Percentiles rank a stretch among this genome's conserved stretches.
phyloP scores from a whole-genome alignment of 2,329 filamentous ascomycete species.

The Fusarium beomiforme region DNA sequence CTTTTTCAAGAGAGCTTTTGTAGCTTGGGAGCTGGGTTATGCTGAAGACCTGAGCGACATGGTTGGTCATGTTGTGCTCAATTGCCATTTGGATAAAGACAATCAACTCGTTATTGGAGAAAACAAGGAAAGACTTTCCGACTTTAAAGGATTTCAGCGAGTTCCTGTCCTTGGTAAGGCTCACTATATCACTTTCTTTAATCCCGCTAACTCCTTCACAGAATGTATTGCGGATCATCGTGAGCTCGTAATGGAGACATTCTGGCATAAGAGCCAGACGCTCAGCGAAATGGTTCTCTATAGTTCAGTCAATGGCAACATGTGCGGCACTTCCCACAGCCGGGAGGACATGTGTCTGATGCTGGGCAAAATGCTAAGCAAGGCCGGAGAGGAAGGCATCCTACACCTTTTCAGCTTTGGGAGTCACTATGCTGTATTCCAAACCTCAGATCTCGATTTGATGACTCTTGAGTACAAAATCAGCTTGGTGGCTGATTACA shows the following conservation, averaged over 20 bases:
- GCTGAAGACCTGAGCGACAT: not conserved
- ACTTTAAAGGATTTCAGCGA: not conserved
- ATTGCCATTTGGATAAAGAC: not conserved
- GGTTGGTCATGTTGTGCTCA: not conserved
- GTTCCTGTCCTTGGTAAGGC: conserved; percentile 21
- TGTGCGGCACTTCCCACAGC: not conserved
- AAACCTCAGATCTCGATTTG: not conserved
- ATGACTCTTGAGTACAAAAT: conserved; percentile 1
- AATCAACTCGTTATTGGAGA: conserved; percentile 6
- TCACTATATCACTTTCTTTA: not conserved
- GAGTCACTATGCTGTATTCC: not conserved
- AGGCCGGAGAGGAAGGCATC: conserved; percentile 5
- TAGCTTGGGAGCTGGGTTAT: conserved; percentile 32
- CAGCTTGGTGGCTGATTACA: not conserved
- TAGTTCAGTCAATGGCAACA: not conserved
- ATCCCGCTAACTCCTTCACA: not conserved
- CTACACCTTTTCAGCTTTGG: conserved; percentile 12
- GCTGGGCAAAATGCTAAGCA: conserved; percentile 24
- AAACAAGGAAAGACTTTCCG: not conserved
- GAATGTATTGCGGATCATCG: conserved; percentile 22
- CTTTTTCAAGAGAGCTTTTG: conserved; percentile 1
- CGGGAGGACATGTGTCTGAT: not conserved
- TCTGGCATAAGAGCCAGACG: conserved; percentile 18
- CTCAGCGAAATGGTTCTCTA: not conserved
- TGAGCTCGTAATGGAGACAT: not conserved